Evolutionary conservation across 371 early-diverging fungal species (phyloP), one percentile per base, ranked within the genome.

Genomic region (Apophysomyces trapeziformis): DNA sequence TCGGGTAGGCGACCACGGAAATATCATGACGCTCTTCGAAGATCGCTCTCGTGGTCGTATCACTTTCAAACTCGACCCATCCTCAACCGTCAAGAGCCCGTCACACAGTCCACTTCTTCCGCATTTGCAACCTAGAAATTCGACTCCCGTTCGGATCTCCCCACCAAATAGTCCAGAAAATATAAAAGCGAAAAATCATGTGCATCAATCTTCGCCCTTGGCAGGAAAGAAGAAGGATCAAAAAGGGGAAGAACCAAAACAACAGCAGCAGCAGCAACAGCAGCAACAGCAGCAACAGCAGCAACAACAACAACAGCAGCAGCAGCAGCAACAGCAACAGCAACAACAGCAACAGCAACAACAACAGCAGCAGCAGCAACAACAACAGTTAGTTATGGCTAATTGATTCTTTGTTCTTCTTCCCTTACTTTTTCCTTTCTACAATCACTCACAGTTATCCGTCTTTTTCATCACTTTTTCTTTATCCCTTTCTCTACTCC

Each of bases 1-100:
- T 78, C 79, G 90, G 16, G 84, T 89, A 43, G 92, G 93, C 37
- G 93, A 93, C 71, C 84, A 88, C 63, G 89, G 90, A 12, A 78
- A 82, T 35, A 79, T 90, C 61, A 82, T 85, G 76, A 86, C 87
- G 26, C 70, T 92, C 16, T 92, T 86, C 68, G 86, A 87, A 65
- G 89, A 91, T 71, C 72, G 83, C 50, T 68, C 85, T 41, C 77
- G 83, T 60, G 80, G 83, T 50, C 74, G 85, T 60, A 67, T 84
- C 62, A 73, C 83, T 7, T 63, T 80, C 65, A 78, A 79, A 67
- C 46, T 72, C 35, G 79, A 80, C 62, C 69, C 69, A 38, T 54
- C 39, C 18, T 47, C 16, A 37, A 62, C 44, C 41, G 41, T 37
- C 46, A 14, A 46, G 36, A 58, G 61, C 60, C 46, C 58, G 3